Conservation (phyloP, 192 early-diverging fungal genomes). For the Diversispora epigaea region DNA sequence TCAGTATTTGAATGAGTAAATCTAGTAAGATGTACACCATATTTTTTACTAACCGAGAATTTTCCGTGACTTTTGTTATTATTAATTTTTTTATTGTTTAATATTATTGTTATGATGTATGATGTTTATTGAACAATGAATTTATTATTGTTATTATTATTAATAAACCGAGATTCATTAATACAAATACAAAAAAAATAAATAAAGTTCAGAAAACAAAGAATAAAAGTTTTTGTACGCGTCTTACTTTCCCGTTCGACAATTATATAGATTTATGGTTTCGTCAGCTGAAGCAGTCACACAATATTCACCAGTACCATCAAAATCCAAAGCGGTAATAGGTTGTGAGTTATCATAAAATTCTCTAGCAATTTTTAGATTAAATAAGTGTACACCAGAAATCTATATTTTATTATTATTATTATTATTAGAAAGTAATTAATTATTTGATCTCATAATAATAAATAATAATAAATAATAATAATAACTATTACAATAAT, state of each 20-base stretch:
- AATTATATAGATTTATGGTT: slow-evolving; percentile 82
- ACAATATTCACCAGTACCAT: slow-evolving; percentile 71
- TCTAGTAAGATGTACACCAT: slow-evolving; percentile 83
- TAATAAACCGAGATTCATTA: background rate
- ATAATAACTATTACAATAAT: no score
- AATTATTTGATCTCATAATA: no score
- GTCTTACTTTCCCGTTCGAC: slow-evolving; percentile 68
- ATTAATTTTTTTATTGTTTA: background rate
- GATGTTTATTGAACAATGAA: no score
- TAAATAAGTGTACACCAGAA: background rate
- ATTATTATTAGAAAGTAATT: no score
- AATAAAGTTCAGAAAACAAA: no score
- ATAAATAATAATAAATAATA: no score
- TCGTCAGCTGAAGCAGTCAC: slow-evolving; percentile 85
- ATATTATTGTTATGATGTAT: background rate
- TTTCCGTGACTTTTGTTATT: slow-evolving; percentile 54
- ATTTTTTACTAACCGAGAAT: slow-evolving; percentile 91
- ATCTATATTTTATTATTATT: no score
- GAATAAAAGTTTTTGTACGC: background rate
- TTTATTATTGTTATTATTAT: no score
- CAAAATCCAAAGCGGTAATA: slow-evolving; percentile 83
- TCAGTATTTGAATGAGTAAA: slow-evolving; percentile 81
- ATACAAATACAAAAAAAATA: slow-evolving; percentile 2
- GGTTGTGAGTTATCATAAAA: slow-evolving; percentile 72
- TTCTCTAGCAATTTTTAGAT: background rate